These are phyloP conservation scores for Paramecium bursaria DNA, from an alignment of 73 alveolate genomes.

Conservation along the genomic window DNA sequence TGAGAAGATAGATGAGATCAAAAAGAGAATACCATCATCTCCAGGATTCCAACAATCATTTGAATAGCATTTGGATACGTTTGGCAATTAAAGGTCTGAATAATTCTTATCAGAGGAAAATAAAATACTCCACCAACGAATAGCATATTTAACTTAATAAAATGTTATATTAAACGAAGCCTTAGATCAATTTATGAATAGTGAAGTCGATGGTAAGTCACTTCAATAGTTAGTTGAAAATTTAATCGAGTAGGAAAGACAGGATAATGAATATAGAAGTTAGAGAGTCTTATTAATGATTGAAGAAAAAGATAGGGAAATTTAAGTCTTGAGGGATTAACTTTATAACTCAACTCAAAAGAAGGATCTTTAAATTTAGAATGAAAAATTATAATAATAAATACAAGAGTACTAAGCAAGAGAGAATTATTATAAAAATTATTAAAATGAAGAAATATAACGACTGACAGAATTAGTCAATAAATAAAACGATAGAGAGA, in stretches of 20 bases:
- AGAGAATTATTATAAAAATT: not conserved
- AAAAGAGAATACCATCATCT: too few species aligned
- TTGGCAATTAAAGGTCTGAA: conserved; percentile 40
- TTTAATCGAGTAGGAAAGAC: conserved; percentile 13
- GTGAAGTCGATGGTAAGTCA: not conserved
- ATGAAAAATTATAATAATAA: conserved; percentile 5
- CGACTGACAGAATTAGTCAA: too few species aligned
- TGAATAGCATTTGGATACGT: conserved; percentile 1
- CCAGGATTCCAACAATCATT: not conserved
- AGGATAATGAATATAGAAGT: conserved; percentile 49
- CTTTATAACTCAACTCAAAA: not conserved
- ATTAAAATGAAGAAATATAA: conserved; percentile 28
- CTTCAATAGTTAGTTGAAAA: not conserved
- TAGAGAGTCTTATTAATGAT: conserved; percentile 45
- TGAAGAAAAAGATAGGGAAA: conserved; percentile 61
- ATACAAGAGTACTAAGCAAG: conserved; percentile 31
- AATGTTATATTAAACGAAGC: conserved; percentile 14
- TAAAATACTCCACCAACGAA: conserved; percentile 34
- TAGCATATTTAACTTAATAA: not conserved
- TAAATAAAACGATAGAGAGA: too few species aligned
- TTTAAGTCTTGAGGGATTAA: not conserved
- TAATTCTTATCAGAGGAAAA: not conserved
- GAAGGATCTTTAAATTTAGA: not conserved
- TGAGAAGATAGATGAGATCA: too few species aligned
- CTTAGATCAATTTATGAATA: conserved; percentile 31